A percentile compares a stretch with the other conserved stretches of the same genome.
Conservation (phyloP, 2,329 filamentous ascomycete genomes). For the Talaromyces sp. region DNA sequence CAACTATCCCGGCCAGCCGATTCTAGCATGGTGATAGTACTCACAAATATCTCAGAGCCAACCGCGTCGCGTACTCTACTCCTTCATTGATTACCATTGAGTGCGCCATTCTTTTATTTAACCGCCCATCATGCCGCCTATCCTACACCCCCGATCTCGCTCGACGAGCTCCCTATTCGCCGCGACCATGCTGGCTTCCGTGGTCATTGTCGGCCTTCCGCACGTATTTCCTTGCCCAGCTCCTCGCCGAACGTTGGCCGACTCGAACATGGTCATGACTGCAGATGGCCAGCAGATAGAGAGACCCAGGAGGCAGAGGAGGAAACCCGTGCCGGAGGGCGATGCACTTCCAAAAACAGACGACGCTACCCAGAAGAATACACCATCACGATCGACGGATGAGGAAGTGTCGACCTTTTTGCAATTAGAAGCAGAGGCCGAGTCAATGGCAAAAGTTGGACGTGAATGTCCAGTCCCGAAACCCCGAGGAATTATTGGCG, state of each 20-base stretch:
- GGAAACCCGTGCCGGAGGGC: conserved; percentile 21
- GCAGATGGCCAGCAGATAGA: conserved; percentile 39
- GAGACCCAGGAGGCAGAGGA: conserved; percentile 30
- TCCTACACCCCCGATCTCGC: conserved; percentile 87
- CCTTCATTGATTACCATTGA: not conserved
- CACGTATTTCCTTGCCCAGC: conserved; percentile 89
- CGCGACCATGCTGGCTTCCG: conserved; percentile 81
- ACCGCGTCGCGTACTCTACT: not conserved
- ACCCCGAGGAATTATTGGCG: conserved; percentile 70
- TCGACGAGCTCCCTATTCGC: conserved; percentile 93
- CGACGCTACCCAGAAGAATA: not conserved
- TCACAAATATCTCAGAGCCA: not conserved
- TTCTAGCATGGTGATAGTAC: not conserved
- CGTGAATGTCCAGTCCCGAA: conserved; percentile 92
- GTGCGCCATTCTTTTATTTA: not conserved
- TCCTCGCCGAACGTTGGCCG: conserved; percentile 67
- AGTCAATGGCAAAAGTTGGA: conserved; percentile 38
- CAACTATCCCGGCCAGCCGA: not conserved
- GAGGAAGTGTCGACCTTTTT: conserved; percentile 41
- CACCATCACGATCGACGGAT: conserved; percentile 19
- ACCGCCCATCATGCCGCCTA: conserved; percentile 59
- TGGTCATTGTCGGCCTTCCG: conserved; percentile 85
- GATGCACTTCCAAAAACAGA: conserved; percentile 10
- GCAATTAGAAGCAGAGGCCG: conserved; percentile 36
- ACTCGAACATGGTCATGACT: conserved; percentile 48